Conservation (phyloP, 1,139 yeast genomes). For the Entelexis paramagnoliae region DNA sequence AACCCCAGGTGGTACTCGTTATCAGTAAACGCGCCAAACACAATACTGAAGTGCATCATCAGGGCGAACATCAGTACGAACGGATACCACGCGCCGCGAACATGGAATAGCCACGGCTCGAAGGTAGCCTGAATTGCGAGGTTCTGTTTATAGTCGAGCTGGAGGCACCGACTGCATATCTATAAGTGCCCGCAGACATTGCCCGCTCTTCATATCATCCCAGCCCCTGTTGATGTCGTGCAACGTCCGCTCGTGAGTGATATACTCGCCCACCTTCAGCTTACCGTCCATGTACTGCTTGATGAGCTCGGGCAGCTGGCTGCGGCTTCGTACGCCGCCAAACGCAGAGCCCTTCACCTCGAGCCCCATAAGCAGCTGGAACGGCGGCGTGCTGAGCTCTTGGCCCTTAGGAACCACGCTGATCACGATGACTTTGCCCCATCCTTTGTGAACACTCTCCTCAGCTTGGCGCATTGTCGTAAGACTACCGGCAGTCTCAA, state of each 20-base stretch:
- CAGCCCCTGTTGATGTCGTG: conserved; percentile 76
- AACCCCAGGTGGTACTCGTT: background rate
- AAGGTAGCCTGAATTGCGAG: no score
- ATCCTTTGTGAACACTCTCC: conserved; percentile 96
- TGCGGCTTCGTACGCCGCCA: conserved; percentile 96
- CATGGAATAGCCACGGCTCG: no score
- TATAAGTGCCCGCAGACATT: conserved; percentile 85
- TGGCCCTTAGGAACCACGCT: conserved; percentile 99
- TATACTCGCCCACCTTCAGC: conserved; percentile 86
- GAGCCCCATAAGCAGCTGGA: conserved; percentile 97
- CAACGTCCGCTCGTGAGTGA: conserved; percentile 78
- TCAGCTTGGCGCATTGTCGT: conserved; percentile 90
- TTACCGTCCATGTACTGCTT: conserved; percentile 73
- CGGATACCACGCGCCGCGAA: no score
- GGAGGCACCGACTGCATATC: conserved; percentile 12
- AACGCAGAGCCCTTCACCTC: conserved; percentile 98
- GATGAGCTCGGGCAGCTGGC: conserved; percentile 85
- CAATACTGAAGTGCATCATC: no score
- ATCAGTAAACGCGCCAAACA: no score
- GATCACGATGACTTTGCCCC: conserved; percentile 91
- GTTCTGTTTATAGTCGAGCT: background rate
- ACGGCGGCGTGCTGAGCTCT: conserved; percentile 93
- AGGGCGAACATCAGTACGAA: no score
- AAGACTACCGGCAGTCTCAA: conserved; percentile 96
- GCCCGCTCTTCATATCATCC: conserved; percentile 89